Percentiles rank a stretch among this genome's conserved stretches.
Evolutionary conservation across 768 basidiomycete genomes (phyloP).

Genomic region (Mycena pura): DNA sequence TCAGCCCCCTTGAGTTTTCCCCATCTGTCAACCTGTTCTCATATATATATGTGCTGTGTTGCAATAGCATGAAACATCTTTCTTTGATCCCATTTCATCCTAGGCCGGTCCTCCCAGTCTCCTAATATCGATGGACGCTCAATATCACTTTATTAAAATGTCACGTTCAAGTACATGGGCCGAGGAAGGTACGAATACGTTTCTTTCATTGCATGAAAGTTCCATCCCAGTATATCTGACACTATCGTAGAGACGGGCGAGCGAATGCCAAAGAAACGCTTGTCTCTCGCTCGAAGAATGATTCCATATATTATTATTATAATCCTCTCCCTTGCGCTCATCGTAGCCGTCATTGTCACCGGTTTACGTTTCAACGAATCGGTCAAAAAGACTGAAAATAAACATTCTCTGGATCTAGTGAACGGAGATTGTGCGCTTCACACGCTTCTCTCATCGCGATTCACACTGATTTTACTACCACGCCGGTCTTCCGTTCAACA

Average conservation of each 20-base stretch:
- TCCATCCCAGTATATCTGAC: not conserved
- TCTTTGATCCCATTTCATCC: not conserved
- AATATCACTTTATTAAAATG: not conserved
- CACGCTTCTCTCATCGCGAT: not conserved
- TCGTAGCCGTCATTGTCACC: conserved; percentile 1
- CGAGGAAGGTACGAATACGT: not conserved
- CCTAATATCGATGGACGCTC: not conserved
- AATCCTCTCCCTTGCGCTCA: not conserved
- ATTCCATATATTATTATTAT: not conserved
- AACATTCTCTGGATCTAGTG: not conserved
- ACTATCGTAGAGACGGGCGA: not conserved
- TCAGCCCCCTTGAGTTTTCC: not conserved
- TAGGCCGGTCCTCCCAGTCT: not conserved
- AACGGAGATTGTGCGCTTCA: not conserved
- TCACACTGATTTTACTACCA: not conserved
- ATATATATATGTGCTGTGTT: not conserved
- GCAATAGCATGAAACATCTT: not conserved
- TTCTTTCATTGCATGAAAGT: not conserved
- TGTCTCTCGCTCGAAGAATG: not conserved
- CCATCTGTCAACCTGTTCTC: not conserved
- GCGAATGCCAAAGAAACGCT: not conserved
- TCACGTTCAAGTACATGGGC: not conserved
- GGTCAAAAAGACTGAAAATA: not conserved
- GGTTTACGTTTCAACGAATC: not conserved
- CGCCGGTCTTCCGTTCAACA: not conserved